These are phyloP conservation scores for Pseudohyphozyma bogoriensis DNA, from an alignment of 768 basidiomycete genomes.

Conservation along the genomic window DNA sequence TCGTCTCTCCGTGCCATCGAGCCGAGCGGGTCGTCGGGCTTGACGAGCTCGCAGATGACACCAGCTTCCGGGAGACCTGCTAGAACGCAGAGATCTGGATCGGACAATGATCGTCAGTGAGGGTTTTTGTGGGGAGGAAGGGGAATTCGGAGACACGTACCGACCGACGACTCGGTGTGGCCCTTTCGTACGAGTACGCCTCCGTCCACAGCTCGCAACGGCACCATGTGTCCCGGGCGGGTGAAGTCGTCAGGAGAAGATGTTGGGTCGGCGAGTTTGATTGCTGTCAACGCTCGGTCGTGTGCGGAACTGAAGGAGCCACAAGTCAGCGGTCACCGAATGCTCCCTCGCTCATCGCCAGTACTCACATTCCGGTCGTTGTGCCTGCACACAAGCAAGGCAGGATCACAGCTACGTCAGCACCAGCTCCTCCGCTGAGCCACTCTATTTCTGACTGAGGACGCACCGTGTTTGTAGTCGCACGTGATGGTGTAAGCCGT, in stretches of 20 bases:
- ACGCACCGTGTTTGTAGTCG: conserved; percentile 76
- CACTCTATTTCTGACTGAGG: no score
- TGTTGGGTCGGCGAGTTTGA: conserved; percentile 56
- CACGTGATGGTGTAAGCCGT: conserved; percentile 95
- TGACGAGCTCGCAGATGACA: conserved; percentile 87
- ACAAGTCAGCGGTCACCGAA: no score
- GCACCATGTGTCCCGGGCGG: conserved; percentile 91
- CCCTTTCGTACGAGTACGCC: conserved; percentile 80
- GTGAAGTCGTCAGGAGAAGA: conserved; percentile 60
- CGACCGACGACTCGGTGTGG: conserved; percentile 80
- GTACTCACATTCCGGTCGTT: conserved; percentile 90
- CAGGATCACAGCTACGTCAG: no score
- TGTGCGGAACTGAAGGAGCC: no score
- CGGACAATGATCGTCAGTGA: neutral
- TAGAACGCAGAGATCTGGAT: conserved; percentile 64
- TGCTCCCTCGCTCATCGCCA: no score
- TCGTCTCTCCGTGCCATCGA: conserved; percentile 93
- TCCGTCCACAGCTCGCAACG: conserved; percentile 72
- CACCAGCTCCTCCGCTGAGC: no score
- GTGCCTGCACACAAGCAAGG: conserved; percentile 50
- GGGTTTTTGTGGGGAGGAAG: neutral
- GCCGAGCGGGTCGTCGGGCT: conserved; percentile 69
- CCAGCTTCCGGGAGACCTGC: conserved; percentile 62
- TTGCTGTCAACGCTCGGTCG: conserved; percentile 79
- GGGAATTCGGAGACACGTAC: conserved; percentile 34